These are phyloP conservation scores for Pseudisothecium myosuroides DNA, from an alignment of 225 moss, liverwort and hornwort genomes.

Conservation along the genomic window DNA sequence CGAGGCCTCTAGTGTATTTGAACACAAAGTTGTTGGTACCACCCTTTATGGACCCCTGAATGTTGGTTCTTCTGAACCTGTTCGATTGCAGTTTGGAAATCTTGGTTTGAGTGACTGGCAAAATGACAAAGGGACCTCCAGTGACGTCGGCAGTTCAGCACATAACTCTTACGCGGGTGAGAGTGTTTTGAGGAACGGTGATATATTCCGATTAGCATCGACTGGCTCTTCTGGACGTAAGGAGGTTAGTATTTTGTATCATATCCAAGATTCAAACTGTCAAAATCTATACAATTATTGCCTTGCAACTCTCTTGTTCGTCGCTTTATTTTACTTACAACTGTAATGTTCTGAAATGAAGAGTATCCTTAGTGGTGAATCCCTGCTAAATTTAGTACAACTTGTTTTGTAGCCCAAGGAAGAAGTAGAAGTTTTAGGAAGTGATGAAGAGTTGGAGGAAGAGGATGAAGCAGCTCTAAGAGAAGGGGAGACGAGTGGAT, in stretches of 20 bases:
- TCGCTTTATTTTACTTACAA: neutral
- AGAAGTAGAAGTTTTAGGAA: conserved; percentile 77
- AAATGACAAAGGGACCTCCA: conserved; percentile 66
- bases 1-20: conserved; percentile 28
- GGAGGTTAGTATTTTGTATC: conserved; percentile 31
- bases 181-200: conserved; percentile 22
- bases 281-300: neutral
- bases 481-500: conserved; percentile 61
- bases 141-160: conserved; percentile 64
- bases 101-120: conserved; percentile 88
- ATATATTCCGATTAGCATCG: conserved; percentile 36
- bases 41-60: conserved; percentile 78
- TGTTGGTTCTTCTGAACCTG: conserved; percentile 76
- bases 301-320: neutral
- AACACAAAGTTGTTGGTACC: conserved; percentile 53
- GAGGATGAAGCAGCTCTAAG: conserved; percentile 38
- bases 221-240: conserved; percentile 50
- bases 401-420: conserved; percentile 54
- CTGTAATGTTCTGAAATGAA: neutral
- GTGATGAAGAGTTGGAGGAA: conserved; percentile 94
- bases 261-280: neutral
- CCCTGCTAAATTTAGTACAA: neutral
- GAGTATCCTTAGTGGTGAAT: neutral
- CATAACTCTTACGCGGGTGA: conserved; percentile 12
- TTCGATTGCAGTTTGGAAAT: conserved; percentile 78